Evolutionary conservation across 2,329 filamentous ascomycete species (phyloP).

Genomic region (Chaetomium sp.): DNA sequence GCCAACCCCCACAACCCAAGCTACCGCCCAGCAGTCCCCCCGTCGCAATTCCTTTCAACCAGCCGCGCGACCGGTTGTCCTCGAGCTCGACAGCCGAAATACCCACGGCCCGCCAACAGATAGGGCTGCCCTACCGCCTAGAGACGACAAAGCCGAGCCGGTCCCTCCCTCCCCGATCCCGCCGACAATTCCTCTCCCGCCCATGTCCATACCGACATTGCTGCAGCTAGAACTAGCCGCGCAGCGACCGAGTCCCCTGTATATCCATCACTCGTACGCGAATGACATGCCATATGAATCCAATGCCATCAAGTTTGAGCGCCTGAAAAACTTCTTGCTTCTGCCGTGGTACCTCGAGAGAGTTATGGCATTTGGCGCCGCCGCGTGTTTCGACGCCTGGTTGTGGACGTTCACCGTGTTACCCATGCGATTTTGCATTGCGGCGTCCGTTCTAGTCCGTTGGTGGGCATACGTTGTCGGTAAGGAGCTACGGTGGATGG

Average conservation of each 20-base stretch:
- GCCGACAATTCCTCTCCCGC: constrained; percentile 61
- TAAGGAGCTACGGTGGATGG: constrained; percentile 72
- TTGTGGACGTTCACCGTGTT: constrained; percentile 95
- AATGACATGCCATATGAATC: constrained; percentile 81
- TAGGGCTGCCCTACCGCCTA: constrained; percentile 22
- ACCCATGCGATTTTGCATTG: constrained; percentile 83
- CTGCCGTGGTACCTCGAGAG: constrained; percentile 81
- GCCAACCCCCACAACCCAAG: constrained; percentile 40
- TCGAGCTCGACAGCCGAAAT: constrained; percentile 46
- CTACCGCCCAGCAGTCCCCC: constrained; percentile 38
- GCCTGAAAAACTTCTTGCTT: constrained; percentile 83
- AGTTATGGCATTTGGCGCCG: constrained; percentile 80
- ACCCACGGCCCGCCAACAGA: constrained; percentile 35
- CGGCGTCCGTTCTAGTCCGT: constrained; percentile 70
- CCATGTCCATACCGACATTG: constrained; percentile 67
- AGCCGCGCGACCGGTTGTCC: constrained; percentile 45
- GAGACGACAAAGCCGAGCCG: constrained; percentile 37
- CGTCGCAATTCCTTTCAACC: constrained; percentile 57
- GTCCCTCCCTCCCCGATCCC: constrained; percentile 52
- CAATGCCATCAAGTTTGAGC: constrained; percentile 86
- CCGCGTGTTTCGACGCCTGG: constrained; percentile 95
- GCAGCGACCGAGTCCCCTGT: constrained; percentile 64
- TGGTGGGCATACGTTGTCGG: constrained; percentile 77
- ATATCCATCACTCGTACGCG: constrained; percentile 61
- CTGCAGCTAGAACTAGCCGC: constrained; percentile 66